Base-by-base conservation (phyloP, 164 flowering plant genomes). In the Vitis labrusca region DNA sequence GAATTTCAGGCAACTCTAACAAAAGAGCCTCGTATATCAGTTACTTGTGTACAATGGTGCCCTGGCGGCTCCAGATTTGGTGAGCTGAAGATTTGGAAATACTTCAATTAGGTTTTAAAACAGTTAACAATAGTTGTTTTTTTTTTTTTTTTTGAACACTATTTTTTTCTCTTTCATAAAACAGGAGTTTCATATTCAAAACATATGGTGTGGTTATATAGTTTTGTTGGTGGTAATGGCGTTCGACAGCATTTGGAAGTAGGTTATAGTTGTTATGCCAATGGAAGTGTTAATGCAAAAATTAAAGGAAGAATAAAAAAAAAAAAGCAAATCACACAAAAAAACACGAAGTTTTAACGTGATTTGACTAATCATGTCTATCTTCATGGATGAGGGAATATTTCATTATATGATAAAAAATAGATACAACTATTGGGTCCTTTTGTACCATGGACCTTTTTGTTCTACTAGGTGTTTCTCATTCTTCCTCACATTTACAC, bases 31-130 rank as follows among this genome's bases (percentile, higher is more conserved):
- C 2, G 48, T 47, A 63, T 78, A 9, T 74, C 75, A 11, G 81
- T 78, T 13, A 78, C 64, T 12, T 66, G 78, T 3, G 11, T 71
- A 9, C 13, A 52, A 7, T 78, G 81, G 81, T 71, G 73, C 47
- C 73, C 72, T 27, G 81, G 74, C 61, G 81, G 81, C 30, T 54
- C 69, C 53, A 48, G 71, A 49, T 70, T 78, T 73, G 80, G 80
- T 78, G 32, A 65, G 80, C 23, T 11, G 49, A 37, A 11, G 8
- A 27, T n/a, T 49, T 50, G 8, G 23, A 37, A 27, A 15, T 1
- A 11, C 11, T 48, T 10, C 47, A 16, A 11, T 37, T 10, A 11
- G n/a, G 5, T 0, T 15, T 60, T 1, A 67, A 17, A 58, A 47
- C 52, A 15, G 37, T 23, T 23, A 23, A 23, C 27, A 23, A 23